Evolutionary conservation across 2,329 filamentous ascomycete species (phyloP).

Genomic region (Ceratocystis destructans): DNA sequence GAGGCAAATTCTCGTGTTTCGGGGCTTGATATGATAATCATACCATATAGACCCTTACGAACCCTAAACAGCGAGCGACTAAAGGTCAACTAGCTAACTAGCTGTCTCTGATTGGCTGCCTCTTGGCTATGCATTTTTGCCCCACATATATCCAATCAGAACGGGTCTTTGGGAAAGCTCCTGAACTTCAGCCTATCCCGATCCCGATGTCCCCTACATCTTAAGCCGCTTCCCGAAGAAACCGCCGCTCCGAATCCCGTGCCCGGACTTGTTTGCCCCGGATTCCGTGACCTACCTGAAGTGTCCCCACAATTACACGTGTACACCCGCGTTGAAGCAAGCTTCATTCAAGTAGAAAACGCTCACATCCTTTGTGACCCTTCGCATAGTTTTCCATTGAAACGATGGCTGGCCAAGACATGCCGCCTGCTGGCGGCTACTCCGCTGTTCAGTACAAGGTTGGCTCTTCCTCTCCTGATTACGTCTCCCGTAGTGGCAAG

Average conservation of each 20-base stretch:
- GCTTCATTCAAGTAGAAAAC: neutral
- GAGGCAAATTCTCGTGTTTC: too few species aligned
- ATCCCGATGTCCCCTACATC: neutral
- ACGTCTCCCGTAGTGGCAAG: neutral
- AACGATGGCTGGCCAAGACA: constrained; percentile 50
- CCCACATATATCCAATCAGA: neutral
- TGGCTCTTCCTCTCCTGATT: constrained; percentile 23
- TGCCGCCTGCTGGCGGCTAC: constrained; percentile 92
- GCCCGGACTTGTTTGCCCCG: neutral
- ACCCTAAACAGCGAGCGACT: neutral
- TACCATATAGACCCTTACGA: neutral
- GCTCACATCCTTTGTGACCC: neutral
- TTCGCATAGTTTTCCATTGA: neutral
- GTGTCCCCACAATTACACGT: neutral
- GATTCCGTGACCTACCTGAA: neutral
- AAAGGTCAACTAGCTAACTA: too few species aligned
- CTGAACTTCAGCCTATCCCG: neutral
- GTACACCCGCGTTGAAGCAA: neutral
- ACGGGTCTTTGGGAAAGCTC: neutral
- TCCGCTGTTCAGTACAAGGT: constrained; percentile 95
- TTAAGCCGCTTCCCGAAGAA: neutral
- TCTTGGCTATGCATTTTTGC: neutral
- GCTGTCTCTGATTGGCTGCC: neutral
- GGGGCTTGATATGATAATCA: too few species aligned
- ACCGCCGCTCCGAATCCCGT: neutral